Base-by-base conservation (phyloP, 768 basidiomycete species). In the Boletus rufocinnamomeus region DNA sequence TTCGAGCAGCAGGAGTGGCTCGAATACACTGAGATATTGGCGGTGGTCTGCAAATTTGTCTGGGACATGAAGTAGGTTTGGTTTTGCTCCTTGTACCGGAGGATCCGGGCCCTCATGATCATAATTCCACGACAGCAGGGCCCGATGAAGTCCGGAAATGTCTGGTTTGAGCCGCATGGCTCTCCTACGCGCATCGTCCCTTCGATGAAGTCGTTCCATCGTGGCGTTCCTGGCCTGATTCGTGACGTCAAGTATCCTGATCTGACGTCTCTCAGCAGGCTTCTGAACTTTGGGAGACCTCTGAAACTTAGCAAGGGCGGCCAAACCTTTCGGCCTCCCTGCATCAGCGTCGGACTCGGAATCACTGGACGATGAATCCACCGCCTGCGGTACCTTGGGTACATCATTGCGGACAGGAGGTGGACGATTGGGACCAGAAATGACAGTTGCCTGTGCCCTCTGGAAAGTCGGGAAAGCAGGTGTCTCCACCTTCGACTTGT, bases 61-160 rank as follows among this genome's bases (percentile, higher is more conserved):
- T 0, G 91, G 90, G 9, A 97, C 79, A 19, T 72, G 74, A 14
- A 71, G 50, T 32, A 80, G 66, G 2, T 69, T 51, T 5, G 77
- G 63, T 45, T 71, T 75, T 43, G 61, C 48, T 50, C 63, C 68
- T 19, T 74, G 70, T n/a, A 77, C 76, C 1, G 93, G 89, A 41
- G 89, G 92, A 40, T 80, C 72, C 38, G 84, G 71, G 23, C 87
- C 85, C 13, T 69, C 69, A 63, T 92, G 83, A 47, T 87, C 82
- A 60, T 93, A 93, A 70, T 90, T 79, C 97, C 97, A 99, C 1
- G 91, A 86, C 1, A 99, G 74, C 30, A 98, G 78, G 11, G 79
- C 75, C 47, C 84, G 85, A 71, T 96, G 89, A 23, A 99, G 84
- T 7, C 78, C 80, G 32, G 86, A 85, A 21, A 95, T 79, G 66